Evolutionary conservation across 768 basidiomycete genomes (phyloP).

Genomic region (Pseudohyphozyma bogoriensis): DNA sequence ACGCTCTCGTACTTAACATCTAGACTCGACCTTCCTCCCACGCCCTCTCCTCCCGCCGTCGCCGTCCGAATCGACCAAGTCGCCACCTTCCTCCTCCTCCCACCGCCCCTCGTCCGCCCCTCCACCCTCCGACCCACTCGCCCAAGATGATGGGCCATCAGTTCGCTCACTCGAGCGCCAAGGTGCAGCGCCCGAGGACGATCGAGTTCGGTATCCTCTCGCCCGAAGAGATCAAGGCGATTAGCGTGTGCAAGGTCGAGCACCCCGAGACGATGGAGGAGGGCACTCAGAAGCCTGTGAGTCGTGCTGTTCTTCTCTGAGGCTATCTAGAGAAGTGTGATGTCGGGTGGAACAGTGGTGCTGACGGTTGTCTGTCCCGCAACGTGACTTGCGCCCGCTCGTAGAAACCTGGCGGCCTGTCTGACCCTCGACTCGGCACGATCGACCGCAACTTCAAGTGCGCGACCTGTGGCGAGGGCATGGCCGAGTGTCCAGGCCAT

Average conservation of each 20-base stretch:
- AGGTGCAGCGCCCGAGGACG: conserved; percentile 55
- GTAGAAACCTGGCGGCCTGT: conserved; percentile 84
- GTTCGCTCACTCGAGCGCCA: conserved; percentile 28
- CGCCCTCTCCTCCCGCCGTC: neutral
- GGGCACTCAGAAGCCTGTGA: conserved; percentile 70
- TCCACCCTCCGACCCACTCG: neutral
- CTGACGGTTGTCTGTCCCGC: too few relatives aligned
- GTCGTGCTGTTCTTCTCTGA: conserved; percentile 66
- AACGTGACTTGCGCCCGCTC: conserved; percentile 48
- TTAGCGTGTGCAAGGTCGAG: conserved; percentile 96
- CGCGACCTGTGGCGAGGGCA: conserved; percentile 99
- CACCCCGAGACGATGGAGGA: conserved; percentile 99
- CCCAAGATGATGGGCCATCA: conserved; percentile 25
- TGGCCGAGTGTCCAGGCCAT: conserved; percentile 98
- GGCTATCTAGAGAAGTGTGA: neutral
- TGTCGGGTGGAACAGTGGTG: too few relatives aligned
- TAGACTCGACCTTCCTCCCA: neutral
- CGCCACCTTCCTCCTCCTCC: neutral
- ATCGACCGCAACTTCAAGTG: conserved; percentile 98
- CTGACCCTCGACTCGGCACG: conserved; percentile 97
- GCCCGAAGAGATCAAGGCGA: conserved; percentile 99
- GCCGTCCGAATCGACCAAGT: neutral
- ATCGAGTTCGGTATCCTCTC: conserved; percentile 98
- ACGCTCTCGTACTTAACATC: neutral
- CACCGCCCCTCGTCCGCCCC: neutral